Base-by-base conservation (phyloP, 495 filamentous ascomycete genomes). In the Hypoxylon fuscum region DNA sequence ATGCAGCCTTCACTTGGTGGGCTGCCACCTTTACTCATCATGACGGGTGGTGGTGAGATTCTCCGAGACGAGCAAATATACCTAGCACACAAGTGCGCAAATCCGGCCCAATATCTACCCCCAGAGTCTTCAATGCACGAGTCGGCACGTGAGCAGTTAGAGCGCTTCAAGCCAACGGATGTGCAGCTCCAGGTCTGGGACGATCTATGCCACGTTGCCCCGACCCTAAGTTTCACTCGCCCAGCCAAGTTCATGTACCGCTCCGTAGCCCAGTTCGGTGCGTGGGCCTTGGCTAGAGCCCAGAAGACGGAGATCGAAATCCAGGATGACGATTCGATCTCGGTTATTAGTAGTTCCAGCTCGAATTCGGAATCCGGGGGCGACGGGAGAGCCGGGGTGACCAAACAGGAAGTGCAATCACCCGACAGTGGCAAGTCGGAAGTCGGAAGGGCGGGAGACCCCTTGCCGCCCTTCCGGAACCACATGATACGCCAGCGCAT, bases 181-280 rank as follows among this genome's bases (percentile, higher is more conserved):
- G 94, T 98, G 7, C 92, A 96, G 71, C 79, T 98, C n/a, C 94
- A 98, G 72, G 89, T 98, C 5, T 97, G 94, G 91, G 94, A 97
- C 25, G 87, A 96, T 68, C 77, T 96, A 14, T 98, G 94, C 58
- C 94, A 98, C 70, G 94, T 96, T 10, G 90, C 88, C 1, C 90
- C 92, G 4, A 96, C 92, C 0, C 78, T 98, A 10, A 94, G 90
- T 71, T 98, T 94, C 68, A 97, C 94, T 0, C 80, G 86, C n/a
- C 94, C 94, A 1, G 94, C 94, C 8, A 98, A 97, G 67, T 90
- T 89, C 69, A 96, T 97, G 92, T 97, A 90, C 70, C 84, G 92
- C 18, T 87, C 88, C 6, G 87, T 97, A 20, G 90, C 94, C 1
- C 93, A 97, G 54, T 97, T 98, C 70, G 90, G 92, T 8, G 90